A percentile compares a stretch with the other conserved stretches of the same genome.
These are phyloP conservation scores for Penicillium antarcticum DNA, from an alignment of 495 filamentous ascomycete species.

Conservation along the genomic window DNA sequence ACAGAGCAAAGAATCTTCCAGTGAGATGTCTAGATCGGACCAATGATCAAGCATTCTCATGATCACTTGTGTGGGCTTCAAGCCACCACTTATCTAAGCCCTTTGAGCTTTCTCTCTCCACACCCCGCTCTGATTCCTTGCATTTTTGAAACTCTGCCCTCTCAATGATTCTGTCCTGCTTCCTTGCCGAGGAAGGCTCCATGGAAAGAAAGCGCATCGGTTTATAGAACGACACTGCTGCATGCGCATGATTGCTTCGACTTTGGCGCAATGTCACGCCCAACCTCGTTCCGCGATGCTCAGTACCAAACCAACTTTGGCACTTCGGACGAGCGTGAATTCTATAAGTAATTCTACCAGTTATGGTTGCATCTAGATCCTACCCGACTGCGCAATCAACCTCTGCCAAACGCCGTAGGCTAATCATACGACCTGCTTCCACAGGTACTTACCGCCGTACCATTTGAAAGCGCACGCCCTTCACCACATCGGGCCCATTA, in stretches of 20 bases:
- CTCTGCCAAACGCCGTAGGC: not conserved
- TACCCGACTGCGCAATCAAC: not conserved
- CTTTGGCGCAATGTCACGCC: slow-evolving; percentile 5
- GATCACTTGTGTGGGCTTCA: too few relatives aligned
- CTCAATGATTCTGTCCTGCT: not conserved
- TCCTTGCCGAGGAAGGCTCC: not conserved
- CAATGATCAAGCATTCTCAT: too few relatives aligned
- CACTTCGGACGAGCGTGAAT: slow-evolving; percentile 20
- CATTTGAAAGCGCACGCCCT: slow-evolving; percentile 8
- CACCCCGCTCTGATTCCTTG: too few relatives aligned
- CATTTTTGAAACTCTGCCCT: too few relatives aligned
- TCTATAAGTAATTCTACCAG: slow-evolving; percentile 17
- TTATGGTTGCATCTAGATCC: not conserved
- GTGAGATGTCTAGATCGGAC: too few relatives aligned
- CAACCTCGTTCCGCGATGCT: not conserved
- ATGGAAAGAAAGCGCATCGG: not conserved
- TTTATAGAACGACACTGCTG: not conserved
- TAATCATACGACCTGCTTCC: not conserved
- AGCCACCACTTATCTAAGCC: too few relatives aligned
- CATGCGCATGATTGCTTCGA: not conserved
- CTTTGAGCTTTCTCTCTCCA: too few relatives aligned
- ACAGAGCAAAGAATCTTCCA: too few relatives aligned
- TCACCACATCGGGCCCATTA: slow-evolving; percentile 7
- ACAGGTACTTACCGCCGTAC: slow-evolving; percentile 21
- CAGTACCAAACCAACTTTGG: slow-evolving; percentile 4